phyloP scores from a whole-genome alignment of 2,329 filamentous ascomycete genomes.

The Meredithiella fracta region DNA sequence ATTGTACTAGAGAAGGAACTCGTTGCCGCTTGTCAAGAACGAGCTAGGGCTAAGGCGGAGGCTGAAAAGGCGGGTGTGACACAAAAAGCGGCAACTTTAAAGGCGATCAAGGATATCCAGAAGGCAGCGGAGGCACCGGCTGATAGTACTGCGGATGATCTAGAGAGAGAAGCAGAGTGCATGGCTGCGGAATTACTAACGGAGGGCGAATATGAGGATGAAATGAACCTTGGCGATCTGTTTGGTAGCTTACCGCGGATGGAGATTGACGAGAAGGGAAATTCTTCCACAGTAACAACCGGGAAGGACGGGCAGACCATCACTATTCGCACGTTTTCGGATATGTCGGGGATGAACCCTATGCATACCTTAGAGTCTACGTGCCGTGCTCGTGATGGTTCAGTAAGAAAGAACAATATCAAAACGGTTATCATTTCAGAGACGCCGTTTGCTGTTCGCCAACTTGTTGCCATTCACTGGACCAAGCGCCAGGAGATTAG shows the following conservation, averaged over 20 bases:
- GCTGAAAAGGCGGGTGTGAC: background rate
- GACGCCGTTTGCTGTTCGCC: constrained; percentile 57
- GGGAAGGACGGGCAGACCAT: constrained; percentile 26
- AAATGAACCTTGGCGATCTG: constrained; percentile 27
- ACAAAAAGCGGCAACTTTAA: constrained; percentile 14
- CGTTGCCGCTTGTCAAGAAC: constrained; percentile 28
- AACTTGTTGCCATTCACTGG: constrained; percentile 62
- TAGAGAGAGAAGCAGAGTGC: constrained; percentile 39
- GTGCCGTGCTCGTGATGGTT: constrained; percentile 64
- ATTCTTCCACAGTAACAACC: constrained; percentile 39
- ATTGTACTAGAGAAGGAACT: constrained; percentile 46
- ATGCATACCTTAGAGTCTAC: constrained; percentile 67
- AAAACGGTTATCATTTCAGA: constrained; percentile 54
- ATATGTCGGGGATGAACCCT: constrained; percentile 61
- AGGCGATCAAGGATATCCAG: background rate
- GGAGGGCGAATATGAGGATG: constrained; percentile 38
- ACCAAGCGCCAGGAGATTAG: constrained; percentile 49
- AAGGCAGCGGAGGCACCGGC: background rate
- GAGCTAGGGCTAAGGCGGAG: constrained; percentile 19
- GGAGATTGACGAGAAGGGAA: constrained; percentile 43
- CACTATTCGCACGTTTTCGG: constrained; percentile 64
- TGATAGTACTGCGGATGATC: constrained; percentile 27
- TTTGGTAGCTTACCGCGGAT: constrained; percentile 45
- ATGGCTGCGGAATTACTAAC: constrained; percentile 43
- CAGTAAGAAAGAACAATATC: constrained; percentile 38